A percentile compares a stretch with the other conserved stretches of the same genome.
Conservation (phyloP, 352 stramenopile species). For the Pythium utonaiense region DNA sequence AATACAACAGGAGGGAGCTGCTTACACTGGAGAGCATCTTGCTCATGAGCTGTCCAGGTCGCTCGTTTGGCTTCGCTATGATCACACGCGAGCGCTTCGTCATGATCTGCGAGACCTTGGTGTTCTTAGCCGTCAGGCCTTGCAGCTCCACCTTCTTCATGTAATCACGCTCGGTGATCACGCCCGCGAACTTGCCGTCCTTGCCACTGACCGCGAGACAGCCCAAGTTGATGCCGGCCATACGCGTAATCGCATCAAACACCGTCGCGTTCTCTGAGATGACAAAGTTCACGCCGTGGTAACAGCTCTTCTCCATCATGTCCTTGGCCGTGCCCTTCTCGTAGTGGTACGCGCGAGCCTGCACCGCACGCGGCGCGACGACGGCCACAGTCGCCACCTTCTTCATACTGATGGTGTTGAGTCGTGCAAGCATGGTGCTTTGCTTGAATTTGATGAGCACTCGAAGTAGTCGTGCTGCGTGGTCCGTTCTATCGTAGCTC, state of each 20-base stretch:
- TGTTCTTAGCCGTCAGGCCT: slow-evolving; percentile 82
- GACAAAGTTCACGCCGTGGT: slow-evolving; percentile 93
- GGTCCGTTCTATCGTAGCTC: neutral
- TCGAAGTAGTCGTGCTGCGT: neutral
- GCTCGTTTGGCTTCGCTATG: slow-evolving; percentile 82
- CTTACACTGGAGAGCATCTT: slow-evolving; percentile 93
- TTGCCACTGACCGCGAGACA: slow-evolving; percentile 89
- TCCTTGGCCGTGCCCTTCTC: slow-evolving; percentile 84
- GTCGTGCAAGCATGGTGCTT: slow-evolving; percentile 1
- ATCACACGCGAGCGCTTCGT: slow-evolving; percentile 91
- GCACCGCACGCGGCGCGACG: slow-evolving; percentile 6
- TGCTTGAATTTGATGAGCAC: neutral
- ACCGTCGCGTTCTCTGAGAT: slow-evolving; percentile 91
- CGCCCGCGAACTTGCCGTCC: slow-evolving; percentile 86
- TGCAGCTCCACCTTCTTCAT: slow-evolving; percentile 95
- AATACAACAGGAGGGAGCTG: neutral
- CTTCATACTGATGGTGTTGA: neutral
- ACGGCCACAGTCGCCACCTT: neutral
- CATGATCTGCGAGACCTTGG: slow-evolving; percentile 92
- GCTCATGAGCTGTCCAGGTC: slow-evolving; percentile 89
- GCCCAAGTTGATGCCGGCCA: slow-evolving; percentile 92
- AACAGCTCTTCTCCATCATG: slow-evolving; percentile 92
- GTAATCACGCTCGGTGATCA: slow-evolving; percentile 95
- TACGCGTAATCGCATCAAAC: slow-evolving; percentile 94
- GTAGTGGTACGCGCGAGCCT: slow-evolving; percentile 48